Conservation (phyloP, 129 eudicot genomes). For the Gnaphalium uliginosum region DNA sequence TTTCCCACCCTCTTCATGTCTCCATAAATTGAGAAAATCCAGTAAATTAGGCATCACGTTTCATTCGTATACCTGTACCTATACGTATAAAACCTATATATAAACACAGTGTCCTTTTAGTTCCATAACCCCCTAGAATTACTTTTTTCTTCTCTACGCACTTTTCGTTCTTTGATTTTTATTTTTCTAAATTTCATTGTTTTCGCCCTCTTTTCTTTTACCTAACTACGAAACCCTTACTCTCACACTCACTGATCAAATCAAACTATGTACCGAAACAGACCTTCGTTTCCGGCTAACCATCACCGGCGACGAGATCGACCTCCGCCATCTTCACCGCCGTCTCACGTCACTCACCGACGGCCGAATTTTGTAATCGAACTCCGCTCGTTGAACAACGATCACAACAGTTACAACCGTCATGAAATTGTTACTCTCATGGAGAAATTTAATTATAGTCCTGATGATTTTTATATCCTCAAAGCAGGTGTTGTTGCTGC, state of each 20-base stretch:
- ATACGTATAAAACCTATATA: too few relatives aligned
- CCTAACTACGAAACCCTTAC: conserved; percentile 2
- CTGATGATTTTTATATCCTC: conserved; percentile 23
- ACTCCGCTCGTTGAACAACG: conserved; percentile 25
- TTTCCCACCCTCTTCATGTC: too few relatives aligned
- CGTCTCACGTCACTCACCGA: conserved; percentile 8
- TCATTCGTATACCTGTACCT: too few relatives aligned
- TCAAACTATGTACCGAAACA: conserved; percentile 13
- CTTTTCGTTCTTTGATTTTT: too few relatives aligned
- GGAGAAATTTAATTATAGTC: conserved; percentile 27
- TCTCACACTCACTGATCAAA: conserved; percentile 11
- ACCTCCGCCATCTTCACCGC: conserved; percentile 33
- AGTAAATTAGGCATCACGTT: not conserved
- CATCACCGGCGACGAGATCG: conserved; percentile 37
- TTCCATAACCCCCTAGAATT: too few relatives aligned
- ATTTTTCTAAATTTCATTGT: too few relatives aligned
- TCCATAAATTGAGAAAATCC: not conserved
- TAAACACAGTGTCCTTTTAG: too few relatives aligned
- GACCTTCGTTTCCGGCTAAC: conserved; percentile 3
- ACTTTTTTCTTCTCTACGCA: too few relatives aligned
- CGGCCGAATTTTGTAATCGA: conserved; percentile 51
- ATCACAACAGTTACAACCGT: conserved; percentile 7
- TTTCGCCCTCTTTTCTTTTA: not conserved
- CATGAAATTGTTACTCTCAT: conserved; percentile 39
- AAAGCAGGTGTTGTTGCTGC: conserved; percentile 23